Evolutionary conservation across 495 filamentous ascomycete genomes (phyloP).

Genomic region (Schizothecium vesticola): DNA sequence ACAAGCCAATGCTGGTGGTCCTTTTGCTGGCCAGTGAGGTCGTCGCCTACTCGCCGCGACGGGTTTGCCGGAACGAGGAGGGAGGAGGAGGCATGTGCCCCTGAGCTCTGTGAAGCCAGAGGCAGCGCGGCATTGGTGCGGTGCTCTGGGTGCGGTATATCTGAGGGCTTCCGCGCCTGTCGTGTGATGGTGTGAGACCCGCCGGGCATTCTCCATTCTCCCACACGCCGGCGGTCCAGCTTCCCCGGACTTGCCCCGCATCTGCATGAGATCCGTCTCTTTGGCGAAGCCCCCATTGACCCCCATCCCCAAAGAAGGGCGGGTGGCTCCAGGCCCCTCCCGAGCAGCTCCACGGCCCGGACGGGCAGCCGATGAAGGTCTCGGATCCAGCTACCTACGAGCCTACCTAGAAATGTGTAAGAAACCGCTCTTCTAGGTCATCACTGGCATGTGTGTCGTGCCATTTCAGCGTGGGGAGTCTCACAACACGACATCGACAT

Average conservation of each 20-base stretch:
- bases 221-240: neutral
- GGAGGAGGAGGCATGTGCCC: neutral
- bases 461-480: neutral
- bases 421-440: neutral
- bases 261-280: conserved; percentile 3
- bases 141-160: neutral
- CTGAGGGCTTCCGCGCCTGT: neutral
- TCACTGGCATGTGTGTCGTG: neutral
- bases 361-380: neutral
- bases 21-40: conserved; percentile 15
- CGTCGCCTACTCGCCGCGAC: conserved; percentile 8
- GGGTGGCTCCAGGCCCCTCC: neutral
- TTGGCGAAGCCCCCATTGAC: neutral
- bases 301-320: neutral
- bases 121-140: neutral
- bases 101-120: neutral
- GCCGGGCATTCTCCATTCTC: neutral
- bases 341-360: neutral
- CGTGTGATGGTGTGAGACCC: neutral
- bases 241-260: conserved; percentile 9
- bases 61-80: neutral
- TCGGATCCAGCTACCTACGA: neutral
- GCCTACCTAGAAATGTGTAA: neutral
- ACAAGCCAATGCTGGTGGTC: conserved; percentile 18
- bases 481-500: neutral